Conservation (phyloP, 352 stramenopile genomes). For the Peronospora destructor region DNA sequence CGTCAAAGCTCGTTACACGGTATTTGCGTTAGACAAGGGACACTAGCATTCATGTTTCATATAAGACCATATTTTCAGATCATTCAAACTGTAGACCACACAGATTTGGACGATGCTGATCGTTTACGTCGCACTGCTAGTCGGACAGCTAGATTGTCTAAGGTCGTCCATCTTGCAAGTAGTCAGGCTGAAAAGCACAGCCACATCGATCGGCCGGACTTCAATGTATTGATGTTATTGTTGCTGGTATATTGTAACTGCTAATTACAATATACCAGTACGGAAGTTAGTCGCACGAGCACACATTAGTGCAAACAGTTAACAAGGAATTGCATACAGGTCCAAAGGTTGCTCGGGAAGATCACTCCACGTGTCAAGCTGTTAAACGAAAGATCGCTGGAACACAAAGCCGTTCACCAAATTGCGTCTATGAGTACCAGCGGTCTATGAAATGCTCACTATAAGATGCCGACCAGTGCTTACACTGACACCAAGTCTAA, state of each 20-base stretch:
- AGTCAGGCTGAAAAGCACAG: constrained; percentile 15
- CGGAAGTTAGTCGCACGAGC: neutral
- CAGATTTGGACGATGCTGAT: constrained; percentile 28
- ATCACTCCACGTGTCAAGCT: constrained; percentile 25
- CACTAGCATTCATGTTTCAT: neutral
- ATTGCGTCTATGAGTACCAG: neutral
- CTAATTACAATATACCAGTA: neutral
- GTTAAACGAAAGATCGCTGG: constrained; percentile 30
- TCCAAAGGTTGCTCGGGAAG: constrained; percentile 19
- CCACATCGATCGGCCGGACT: too few relatives aligned
- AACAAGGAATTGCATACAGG: constrained; percentile 14
- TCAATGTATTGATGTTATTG: constrained; percentile 29
- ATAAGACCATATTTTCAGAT: neutral
- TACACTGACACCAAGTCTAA: constrained; percentile 27
- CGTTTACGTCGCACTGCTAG: constrained; percentile 18
- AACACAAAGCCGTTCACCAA: neutral
- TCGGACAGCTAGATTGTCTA: constrained; percentile 21
- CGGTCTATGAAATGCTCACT: neutral
- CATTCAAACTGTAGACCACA: constrained; percentile 25
- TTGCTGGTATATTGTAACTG: constrained; percentile 33
- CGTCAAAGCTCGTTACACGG: constrained; percentile 28
- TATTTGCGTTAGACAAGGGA: constrained; percentile 9
- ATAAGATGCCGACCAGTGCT: neutral
- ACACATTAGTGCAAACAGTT: neutral
- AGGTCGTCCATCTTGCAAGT: constrained; percentile 28